A percentile compares a stretch with the other conserved stretches of the same genome.
phyloP scores from a whole-genome alignment of 306 rosid species.

The Rosa persica region DNA sequence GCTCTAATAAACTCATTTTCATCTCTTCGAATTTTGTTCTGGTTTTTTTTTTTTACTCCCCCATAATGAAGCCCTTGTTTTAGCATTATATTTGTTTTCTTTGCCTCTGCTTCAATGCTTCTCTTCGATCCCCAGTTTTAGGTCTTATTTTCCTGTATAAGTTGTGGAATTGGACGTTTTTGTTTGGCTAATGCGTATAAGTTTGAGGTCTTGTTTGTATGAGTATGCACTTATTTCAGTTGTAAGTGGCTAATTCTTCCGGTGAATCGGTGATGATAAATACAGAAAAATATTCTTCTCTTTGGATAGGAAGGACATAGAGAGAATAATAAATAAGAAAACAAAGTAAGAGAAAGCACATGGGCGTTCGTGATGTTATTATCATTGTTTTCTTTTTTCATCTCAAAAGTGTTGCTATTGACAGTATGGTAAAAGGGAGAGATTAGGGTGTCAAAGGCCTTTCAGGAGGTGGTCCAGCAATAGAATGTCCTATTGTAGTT shows the following conservation, averaged over 20 bases:
- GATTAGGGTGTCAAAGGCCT: constrained; percentile 9
- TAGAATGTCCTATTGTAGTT: constrained; percentile 28
- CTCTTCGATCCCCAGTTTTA: not conserved
- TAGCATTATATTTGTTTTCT: not conserved
- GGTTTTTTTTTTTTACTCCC: not conserved
- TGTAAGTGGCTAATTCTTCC: not conserved
- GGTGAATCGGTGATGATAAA: not conserved
- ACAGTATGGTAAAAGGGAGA: constrained; percentile 18
- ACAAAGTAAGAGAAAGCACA: constrained; percentile 27
- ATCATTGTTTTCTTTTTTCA: not conserved
- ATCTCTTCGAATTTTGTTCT: not conserved
- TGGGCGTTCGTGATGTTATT: constrained; percentile 20
- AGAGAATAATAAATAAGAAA: constrained; percentile 8
- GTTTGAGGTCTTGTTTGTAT: not conserved
- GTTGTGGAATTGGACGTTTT: not conserved
- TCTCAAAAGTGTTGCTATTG: not conserved
- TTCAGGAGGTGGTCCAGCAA: constrained; percentile 63
- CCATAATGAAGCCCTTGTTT: not conserved
- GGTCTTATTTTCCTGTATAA: not conserved
- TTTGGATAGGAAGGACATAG: not conserved
- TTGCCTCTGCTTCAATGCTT: not conserved
- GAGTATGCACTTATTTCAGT: not conserved
- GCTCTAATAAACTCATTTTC: not conserved
- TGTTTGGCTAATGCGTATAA: not conserved
- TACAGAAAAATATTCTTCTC: not conserved